Base-by-base conservation (phyloP, 495 filamentous ascomycete genomes). In the Penicillium mononematosum region DNA sequence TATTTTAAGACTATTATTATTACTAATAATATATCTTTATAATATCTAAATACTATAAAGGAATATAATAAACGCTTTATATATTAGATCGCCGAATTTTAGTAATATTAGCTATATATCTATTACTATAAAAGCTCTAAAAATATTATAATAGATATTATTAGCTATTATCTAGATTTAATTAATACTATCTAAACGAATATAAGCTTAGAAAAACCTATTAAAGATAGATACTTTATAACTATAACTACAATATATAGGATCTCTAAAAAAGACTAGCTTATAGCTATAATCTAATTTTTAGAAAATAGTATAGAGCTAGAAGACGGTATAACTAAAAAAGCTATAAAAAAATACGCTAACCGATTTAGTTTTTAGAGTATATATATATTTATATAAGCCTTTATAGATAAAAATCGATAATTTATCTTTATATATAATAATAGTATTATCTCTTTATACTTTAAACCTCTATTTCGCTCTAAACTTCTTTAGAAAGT, bases 371-470 rank as follows among this genome's bases (percentile, higher is more conserved):
- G 42, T 44, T 44, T 44, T 19, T 24, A 24, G 8, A 8, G 19
- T 5, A 17, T 11, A 2, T 5, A 6, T 25, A 25, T 25, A 25
- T 25, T 25, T 22, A 22, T n/a, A 41, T 7, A 9, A 14, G 38
- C 38, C 5, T 4, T 14, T 4, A 16, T 34, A 36, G 9, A 6
- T 1, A 16, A 9, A 12, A 56, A 27, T 4, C 10, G 10, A 3
- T 42, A 56, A 29, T 34, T 56, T 9, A 27, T 48, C 29, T 56
- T 43, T 48, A 56, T 17, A 16, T 56, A 56, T 29, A 48, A 29
- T 7, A 4, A 27, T 27, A 27, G 6, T 22, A 39, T 31, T 16
- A 16, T 42, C 16, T 49, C 16, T 9, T 12, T 48, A 32, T 32
- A 22, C 24, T 22, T 31, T 42, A 43, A 45, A 34, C 20, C 32